Base-by-base conservation (phyloP, 805 yeast genomes). In the Maudiozyma serrabonitensis region DNA sequence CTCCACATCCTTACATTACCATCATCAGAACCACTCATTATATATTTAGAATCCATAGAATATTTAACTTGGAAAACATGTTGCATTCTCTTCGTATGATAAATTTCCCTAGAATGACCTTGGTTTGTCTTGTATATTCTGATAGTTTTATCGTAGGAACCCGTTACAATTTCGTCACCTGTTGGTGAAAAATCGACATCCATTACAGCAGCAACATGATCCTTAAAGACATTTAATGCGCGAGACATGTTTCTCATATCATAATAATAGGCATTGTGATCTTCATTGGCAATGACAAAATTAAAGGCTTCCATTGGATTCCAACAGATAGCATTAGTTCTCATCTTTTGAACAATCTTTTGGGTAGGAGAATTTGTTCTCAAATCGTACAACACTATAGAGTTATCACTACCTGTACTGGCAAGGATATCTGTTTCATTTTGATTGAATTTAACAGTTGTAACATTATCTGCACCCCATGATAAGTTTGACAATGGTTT, bases 41-140 rank as follows among this genome's bases (percentile, higher is more conserved):
- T 79, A 69, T 88, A 93, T 62, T 83, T 81, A 49, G 95, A 77
- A 68, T 93, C 99, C 79, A 88, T 88, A 8, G 96, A 79, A 68
- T 75, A 95, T 55, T 82, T 81, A 40, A 84, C 87, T 50, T 85
- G 78, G 68, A 89, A 87, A 11, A 93, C 86, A 52, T 91, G 83
- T 71, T 93, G 99, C 99, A 93, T 93, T 64, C 99, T 79, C 72
- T 88, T 89, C 13, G 99, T 93, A 62, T 93, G 99, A 66, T 93
- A 93, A 42, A 95, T 77, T 61, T 93, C 99, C 54, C 97, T 76
- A 6, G 96, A 86, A 67, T 91, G 98, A 37, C 99, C 98, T 54
- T 84, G 86, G 35, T 77, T 71, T 1, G 80, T 71, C 47, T 81
- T 80, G 69, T 71, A 93, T 18, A 93, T 81, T 57, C 99, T 76